Evolutionary conservation across 208 protist species (phyloP).

Genomic region (Acanthamoeba castellanii): DNA sequence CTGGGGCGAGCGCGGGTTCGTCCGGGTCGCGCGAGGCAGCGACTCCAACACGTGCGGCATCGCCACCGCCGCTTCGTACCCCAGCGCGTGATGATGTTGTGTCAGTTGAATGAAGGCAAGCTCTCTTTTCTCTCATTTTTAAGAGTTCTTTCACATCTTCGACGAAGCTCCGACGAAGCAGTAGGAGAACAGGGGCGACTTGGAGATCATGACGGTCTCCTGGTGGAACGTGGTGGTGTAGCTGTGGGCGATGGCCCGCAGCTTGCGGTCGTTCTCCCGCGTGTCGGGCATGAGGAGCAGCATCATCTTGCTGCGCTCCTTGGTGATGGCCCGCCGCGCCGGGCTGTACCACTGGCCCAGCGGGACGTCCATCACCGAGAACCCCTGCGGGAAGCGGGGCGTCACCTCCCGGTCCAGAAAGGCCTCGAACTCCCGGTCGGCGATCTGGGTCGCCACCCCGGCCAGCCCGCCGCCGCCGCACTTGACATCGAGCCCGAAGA

Average conservation of each 20-base stretch:
- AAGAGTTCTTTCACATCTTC: too few relatives aligned
- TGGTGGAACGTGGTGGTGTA: conserved; percentile 10
- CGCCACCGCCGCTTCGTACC: conserved; percentile 63
- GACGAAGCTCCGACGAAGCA: background rate
- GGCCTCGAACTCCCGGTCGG: background rate
- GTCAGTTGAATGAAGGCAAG: too few relatives aligned
- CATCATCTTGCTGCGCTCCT: conserved; percentile 31
- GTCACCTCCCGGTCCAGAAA: conserved; percentile 3
- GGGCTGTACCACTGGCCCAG: conserved; percentile 34
- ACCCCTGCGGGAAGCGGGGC: conserved; percentile 11
- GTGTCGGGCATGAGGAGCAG: conserved; percentile 10
- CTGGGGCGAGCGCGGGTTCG: background rate
- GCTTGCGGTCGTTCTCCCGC: conserved; percentile 5
- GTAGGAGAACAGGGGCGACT: conserved; percentile 7
- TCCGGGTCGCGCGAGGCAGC: background rate
- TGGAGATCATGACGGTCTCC: conserved; percentile 17
- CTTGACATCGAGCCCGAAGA: conserved; percentile 13
- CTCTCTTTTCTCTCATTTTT: too few relatives aligned
- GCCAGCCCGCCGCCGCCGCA: background rate
- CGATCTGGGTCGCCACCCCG: background rate
- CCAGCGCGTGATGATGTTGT: background rate
- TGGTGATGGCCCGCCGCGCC: background rate
- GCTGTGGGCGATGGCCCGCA: conserved; percentile 24
- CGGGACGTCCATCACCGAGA: conserved; percentile 8
- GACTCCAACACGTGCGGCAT: conserved; percentile 69